Evolutionary conservation across 176 grass and related monocot genomes (phyloP).

Genomic region (Otatea glauca): DNA sequence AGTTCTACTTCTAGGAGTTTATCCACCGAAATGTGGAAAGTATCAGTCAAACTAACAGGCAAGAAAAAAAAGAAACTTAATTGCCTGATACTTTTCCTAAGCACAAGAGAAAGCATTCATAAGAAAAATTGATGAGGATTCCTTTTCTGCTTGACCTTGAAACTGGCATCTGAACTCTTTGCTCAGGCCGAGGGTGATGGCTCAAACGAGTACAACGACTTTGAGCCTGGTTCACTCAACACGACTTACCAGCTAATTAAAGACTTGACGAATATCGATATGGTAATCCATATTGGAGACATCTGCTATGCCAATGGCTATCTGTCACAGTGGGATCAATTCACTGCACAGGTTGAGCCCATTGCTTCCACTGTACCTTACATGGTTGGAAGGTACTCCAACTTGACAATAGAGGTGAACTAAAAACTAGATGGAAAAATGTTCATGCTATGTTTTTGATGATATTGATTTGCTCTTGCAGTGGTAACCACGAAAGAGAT

Average conservation of each 20-base stretch:
- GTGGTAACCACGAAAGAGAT: slow-evolving; percentile 93
- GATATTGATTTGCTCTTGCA: slow-evolving; percentile 45
- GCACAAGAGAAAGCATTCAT: slow-evolving; percentile 8
- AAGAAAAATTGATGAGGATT: background rate
- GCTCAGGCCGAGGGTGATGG: slow-evolving; percentile 80
- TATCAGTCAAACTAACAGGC: slow-evolving; percentile 2
- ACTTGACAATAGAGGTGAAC: slow-evolving; percentile 11
- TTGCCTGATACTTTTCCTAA: background rate
- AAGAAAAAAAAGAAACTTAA: background rate
- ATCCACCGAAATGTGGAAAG: background rate
- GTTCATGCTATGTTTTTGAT: slow-evolving; percentile 27
- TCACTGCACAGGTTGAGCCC: slow-evolving; percentile 84
- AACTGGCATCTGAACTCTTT: slow-evolving; percentile 19
- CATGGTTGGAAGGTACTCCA: slow-evolving; percentile 72
- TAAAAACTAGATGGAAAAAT: background rate
- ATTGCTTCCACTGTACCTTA: slow-evolving; percentile 84
- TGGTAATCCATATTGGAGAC: slow-evolving; percentile 90
- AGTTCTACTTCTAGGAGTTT: slow-evolving; percentile 2
- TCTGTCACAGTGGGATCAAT: slow-evolving; percentile 97
- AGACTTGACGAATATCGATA: slow-evolving; percentile 86
- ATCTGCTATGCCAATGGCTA: slow-evolving; percentile 86
- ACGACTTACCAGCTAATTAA: slow-evolving; percentile 83
- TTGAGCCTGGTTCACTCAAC: slow-evolving; percentile 78
- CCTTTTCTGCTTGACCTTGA: slow-evolving; percentile 26
- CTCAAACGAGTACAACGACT: slow-evolving; percentile 85